Evolutionary conservation across 129 eudicot genomes (phyloP).

Genomic region (Ambrosia trifida): DNA sequence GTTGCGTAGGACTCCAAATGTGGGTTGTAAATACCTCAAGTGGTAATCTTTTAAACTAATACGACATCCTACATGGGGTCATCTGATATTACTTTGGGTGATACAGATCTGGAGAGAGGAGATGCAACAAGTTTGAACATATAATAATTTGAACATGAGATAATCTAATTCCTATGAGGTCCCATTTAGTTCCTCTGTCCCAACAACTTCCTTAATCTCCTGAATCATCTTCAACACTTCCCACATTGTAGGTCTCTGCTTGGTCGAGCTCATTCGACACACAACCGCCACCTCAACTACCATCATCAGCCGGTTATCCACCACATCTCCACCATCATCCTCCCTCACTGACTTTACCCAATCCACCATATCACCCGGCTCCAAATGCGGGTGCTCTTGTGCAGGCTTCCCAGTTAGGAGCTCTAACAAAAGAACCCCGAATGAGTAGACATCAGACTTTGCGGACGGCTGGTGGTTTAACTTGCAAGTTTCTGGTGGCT

Average conservation of each 20-base stretch:
- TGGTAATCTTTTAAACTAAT: background rate
- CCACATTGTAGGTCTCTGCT: slow-evolving; percentile 95
- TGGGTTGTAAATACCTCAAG: too few relatives aligned
- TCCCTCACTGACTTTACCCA: slow-evolving; percentile 70
- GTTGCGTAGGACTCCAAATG: background rate
- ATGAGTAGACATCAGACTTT: slow-evolving; percentile 75
- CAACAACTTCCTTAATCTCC: slow-evolving; percentile 69
- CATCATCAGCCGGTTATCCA: slow-evolving; percentile 58
- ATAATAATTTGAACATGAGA: too few relatives aligned
- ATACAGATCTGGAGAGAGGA: slow-evolving; percentile 92
- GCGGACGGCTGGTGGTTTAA: slow-evolving; percentile 43
- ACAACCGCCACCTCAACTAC: slow-evolving; percentile 77
- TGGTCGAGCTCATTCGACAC: slow-evolving; percentile 66
- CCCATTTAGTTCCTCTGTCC: slow-evolving; percentile 28
- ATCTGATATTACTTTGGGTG: slow-evolving; percentile 12
- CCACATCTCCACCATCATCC: slow-evolving; percentile 46
- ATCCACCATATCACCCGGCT: slow-evolving; percentile 50
- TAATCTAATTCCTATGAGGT: slow-evolving; percentile 11
- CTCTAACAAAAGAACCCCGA: slow-evolving; percentile 69
- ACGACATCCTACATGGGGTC: slow-evolving; percentile 1
- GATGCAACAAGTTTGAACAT: slow-evolving; percentile 83
- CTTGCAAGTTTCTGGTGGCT: slow-evolving; percentile 62
- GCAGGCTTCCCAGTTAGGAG: slow-evolving; percentile 76
- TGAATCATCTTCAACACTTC: slow-evolving; percentile 90
- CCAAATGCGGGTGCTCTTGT: slow-evolving; percentile 57